Conservation (phyloP, 345 rosid species). For the Passiflora organensis region DNA sequence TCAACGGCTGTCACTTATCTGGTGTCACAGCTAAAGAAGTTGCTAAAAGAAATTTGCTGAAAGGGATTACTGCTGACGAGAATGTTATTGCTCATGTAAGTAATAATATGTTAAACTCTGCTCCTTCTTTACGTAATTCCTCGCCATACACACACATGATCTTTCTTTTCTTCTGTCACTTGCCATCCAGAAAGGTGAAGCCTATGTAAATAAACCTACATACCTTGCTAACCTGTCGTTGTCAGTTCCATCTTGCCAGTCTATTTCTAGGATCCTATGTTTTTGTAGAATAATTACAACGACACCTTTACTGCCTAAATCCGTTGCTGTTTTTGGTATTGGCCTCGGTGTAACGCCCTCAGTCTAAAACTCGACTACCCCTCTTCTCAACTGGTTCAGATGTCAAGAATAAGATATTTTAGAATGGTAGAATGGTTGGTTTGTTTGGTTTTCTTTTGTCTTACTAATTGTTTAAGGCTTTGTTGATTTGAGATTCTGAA, state of each 20-base stretch:
- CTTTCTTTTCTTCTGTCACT: no score
- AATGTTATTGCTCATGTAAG: slow-evolving; percentile 91
- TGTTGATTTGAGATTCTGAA: slow-evolving; percentile 5
- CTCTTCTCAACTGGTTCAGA: slow-evolving; percentile 11
- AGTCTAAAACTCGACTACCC: slow-evolving; percentile 5
- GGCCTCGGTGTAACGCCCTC: neutral
- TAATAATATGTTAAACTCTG: slow-evolving; percentile 8
- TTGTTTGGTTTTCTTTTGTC: no score
- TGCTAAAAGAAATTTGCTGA: slow-evolving; percentile 68
- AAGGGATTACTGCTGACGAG: slow-evolving; percentile 96
- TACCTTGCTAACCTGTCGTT: neutral
- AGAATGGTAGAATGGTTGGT: slow-evolving; percentile 6
- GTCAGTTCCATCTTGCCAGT: neutral
- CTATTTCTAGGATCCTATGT: neutral
- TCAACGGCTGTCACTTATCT: slow-evolving; percentile 35
- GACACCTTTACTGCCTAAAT: slow-evolving; percentile 1
- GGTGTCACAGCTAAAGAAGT: slow-evolving; percentile 60
- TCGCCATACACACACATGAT: neutral
- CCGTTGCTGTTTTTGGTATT: slow-evolving; percentile 1
- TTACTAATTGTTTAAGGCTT: neutral
- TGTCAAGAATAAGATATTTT: slow-evolving; percentile 4
- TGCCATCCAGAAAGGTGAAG: neutral
- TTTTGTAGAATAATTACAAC: neutral
- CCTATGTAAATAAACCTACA: neutral
- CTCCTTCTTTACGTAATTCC: no score